Conservation (phyloP, 1,139 yeast genomes). For the Candida buenavistaensis region DNA sequence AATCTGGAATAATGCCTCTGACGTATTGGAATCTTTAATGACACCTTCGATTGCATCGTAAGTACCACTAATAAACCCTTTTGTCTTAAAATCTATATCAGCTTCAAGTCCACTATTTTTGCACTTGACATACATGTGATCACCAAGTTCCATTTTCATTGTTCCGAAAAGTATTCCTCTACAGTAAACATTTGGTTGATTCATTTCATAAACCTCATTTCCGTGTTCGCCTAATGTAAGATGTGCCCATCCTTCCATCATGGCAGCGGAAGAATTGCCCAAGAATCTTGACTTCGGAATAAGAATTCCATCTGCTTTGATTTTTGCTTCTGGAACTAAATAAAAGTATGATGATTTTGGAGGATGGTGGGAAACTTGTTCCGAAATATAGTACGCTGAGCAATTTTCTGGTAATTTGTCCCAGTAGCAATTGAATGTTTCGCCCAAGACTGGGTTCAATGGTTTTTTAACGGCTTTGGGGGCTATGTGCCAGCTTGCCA, state of each 20-base stretch:
- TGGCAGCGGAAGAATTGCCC: slow-evolving; percentile 95
- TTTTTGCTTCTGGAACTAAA: slow-evolving; percentile 74
- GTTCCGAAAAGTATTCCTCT: slow-evolving; percentile 91
- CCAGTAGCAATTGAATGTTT: slow-evolving; percentile 89
- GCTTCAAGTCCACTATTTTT: slow-evolving; percentile 60
- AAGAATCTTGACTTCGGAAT: slow-evolving; percentile 85
- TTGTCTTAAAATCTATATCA: slow-evolving; percentile 90
- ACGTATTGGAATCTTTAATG: slow-evolving; percentile 53
- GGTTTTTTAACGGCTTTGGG: slow-evolving; percentile 99
- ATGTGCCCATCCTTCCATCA: slow-evolving; percentile 89
- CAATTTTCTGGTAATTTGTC: slow-evolving; percentile 58
- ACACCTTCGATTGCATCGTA: slow-evolving; percentile 86
- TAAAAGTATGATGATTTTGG: slow-evolving; percentile 95
- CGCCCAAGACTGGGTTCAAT: slow-evolving; percentile 91
- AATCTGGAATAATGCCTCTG: slow-evolving; percentile 62
- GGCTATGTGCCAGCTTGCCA: slow-evolving; percentile 96
- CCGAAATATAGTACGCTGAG: slow-evolving; percentile 80
- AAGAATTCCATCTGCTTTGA: slow-evolving; percentile 86
- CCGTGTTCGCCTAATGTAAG: slow-evolving; percentile 66
- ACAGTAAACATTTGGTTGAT: slow-evolving; percentile 96
- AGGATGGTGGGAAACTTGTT: slow-evolving; percentile 98
- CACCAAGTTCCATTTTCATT: slow-evolving; percentile 88
- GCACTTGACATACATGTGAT: slow-evolving; percentile 76
- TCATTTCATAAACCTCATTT: slow-evolving; percentile 70
- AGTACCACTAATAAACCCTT: slow-evolving; percentile 90